Conservation (phyloP, 2,329 filamentous ascomycete species). For the Tolypocladium paradoxum region DNA sequence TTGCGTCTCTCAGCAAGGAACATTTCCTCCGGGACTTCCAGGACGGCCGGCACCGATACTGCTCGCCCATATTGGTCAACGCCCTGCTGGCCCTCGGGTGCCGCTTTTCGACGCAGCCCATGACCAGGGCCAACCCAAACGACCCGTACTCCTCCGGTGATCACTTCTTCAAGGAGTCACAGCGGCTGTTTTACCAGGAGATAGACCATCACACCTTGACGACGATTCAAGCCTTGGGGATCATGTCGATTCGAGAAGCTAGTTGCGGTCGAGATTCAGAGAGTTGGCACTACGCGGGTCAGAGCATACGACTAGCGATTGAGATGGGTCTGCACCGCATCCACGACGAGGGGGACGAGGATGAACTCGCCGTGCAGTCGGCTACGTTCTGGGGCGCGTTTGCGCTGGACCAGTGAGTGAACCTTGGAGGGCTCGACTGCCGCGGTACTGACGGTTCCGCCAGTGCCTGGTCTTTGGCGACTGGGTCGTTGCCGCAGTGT, state of each 20-base stretch:
- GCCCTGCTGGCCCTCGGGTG: conserved; percentile 56
- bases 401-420: conserved; percentile 51
- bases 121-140: conserved; percentile 49
- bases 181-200: conserved; percentile 47
- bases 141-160: conserved; percentile 58
- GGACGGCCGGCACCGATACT: conserved; percentile 50
- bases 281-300: conserved; percentile 62
- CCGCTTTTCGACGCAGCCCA: conserved; percentile 54
- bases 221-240: conserved; percentile 62
- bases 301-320: conserved; percentile 60
- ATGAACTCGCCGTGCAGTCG: conserved; percentile 46
- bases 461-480: conserved; percentile 56
- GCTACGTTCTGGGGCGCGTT: conserved; percentile 54
- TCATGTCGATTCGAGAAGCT: conserved; percentile 67
- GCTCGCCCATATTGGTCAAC: conserved; percentile 56
- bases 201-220: conserved; percentile 52
- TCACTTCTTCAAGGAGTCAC: conserved; percentile 62
- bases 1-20: conserved; percentile 61
- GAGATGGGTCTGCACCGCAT: conserved; percentile 59
- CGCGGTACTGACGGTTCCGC: conserved; percentile 9
- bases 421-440: not conserved
- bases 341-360: conserved; percentile 35
- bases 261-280: conserved; percentile 63
- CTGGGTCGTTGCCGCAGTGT: conserved; percentile 49
- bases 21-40: conserved; percentile 58